Percentiles rank a stretch among this genome's conserved stretches.
Evolutionary conservation across 2,329 filamentous ascomycete species (phyloP).

Genomic region (Cercospora janseana): DNA sequence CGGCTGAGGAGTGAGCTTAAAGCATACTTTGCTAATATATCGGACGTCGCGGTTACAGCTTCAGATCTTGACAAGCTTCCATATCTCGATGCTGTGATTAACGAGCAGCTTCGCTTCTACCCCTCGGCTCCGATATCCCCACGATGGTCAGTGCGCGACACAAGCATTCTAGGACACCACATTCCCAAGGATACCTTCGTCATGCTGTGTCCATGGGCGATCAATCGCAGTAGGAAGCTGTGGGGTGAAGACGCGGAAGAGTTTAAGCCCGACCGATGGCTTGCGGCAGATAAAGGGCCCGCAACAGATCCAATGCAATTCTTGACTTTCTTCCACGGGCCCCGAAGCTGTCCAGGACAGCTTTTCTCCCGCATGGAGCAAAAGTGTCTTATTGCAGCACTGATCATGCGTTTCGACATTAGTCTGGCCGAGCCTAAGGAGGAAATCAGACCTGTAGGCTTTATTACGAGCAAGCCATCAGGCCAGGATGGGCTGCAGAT

Average conservation of each 20-base stretch:
- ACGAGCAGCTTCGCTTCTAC: constrained; percentile 49
- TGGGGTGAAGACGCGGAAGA: constrained; percentile 43
- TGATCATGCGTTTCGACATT: constrained; percentile 28
- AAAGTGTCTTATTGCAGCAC: constrained; percentile 29
- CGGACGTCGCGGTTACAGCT: constrained; percentile 44
- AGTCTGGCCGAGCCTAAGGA: constrained; percentile 24
- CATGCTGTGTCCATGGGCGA: constrained; percentile 42
- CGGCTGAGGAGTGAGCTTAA: constrained; percentile 49
- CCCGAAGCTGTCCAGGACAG: constrained; percentile 36
- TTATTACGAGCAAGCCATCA: constrained; percentile 26
- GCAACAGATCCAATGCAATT: constrained; percentile 50
- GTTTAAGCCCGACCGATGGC: constrained; percentile 47
- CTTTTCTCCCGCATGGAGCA: constrained; percentile 33
- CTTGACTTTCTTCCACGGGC: constrained; percentile 46
- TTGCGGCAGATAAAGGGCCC: constrained; percentile 55
- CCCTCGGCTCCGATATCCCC: constrained; percentile 24
- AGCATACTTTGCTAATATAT: constrained; percentile 38
- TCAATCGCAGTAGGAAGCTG: constrained; percentile 42
- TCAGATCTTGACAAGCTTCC: constrained; percentile 65
- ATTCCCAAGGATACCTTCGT: constrained; percentile 19
- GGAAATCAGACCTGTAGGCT: constrained; percentile 21
- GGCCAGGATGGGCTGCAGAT: constrained; percentile 19
- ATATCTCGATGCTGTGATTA: constrained; percentile 73
- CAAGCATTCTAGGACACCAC: constrained; percentile 19
- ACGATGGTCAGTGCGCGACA: constrained; percentile 22